Evolutionary conservation across 257 asterid species (phyloP).

Genomic region (Ilex aquifolium): DNA sequence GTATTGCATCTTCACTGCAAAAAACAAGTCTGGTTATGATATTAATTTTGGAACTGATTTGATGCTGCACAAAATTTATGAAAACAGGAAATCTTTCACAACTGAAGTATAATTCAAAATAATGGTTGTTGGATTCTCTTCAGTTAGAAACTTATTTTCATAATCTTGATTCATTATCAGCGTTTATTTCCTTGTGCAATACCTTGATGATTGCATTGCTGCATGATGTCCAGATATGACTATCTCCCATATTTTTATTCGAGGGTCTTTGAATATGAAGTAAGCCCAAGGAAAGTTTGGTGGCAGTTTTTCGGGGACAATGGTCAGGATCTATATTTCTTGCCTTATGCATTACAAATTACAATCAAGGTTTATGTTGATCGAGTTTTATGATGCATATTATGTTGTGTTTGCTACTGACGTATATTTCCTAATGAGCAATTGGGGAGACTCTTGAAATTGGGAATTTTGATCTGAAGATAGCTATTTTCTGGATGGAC

Average conservation of each 20-base stretch:
- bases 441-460: conserved; percentile 75
- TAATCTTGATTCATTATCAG: conserved; percentile 3
- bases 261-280: conserved; percentile 90
- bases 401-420: conserved; percentile 17
- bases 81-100: too few relatives aligned
- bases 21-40: too few relatives aligned
- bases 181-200: conserved; percentile 1
- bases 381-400: not conserved
- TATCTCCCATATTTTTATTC: conserved; percentile 95
- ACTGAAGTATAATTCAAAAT: too few relatives aligned
- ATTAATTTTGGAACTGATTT: too few relatives aligned
- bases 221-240: conserved; percentile 57
- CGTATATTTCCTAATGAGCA: conserved; percentile 21
- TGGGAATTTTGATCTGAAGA: conserved; percentile 69
- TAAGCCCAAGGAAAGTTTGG: conserved; percentile 94
- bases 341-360: not conserved
- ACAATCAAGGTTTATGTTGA: not conserved
- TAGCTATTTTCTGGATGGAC: conserved; percentile 93
- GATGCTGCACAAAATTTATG: too few relatives aligned
- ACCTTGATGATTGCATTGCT: conserved; percentile 1
- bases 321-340: conserved; percentile 31
- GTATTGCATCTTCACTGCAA: too few relatives aligned
- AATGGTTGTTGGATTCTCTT: conserved; percentile 12
- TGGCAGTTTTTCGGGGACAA: conserved; percentile 98
- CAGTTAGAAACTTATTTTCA: conserved; percentile 12